phyloP scores from a whole-genome alignment of 1,284 basidiomycete species.

The Moesziomyces sp. region DNA sequence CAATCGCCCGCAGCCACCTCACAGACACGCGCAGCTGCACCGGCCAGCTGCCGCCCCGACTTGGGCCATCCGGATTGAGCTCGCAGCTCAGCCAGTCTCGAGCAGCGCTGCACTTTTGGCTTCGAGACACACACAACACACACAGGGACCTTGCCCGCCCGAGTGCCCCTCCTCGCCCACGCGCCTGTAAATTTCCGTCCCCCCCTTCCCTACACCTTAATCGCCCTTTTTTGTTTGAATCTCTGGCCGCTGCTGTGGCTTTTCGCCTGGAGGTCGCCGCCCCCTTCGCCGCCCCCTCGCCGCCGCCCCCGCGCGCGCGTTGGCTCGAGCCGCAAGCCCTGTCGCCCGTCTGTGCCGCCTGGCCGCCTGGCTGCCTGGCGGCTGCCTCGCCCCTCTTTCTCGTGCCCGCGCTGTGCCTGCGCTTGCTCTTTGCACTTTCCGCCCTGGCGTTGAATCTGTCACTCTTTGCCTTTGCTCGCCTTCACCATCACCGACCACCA shows the following conservation, averaged over 20 bases:
- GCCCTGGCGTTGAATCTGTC: constrained; percentile 69
- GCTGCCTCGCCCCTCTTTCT: neutral
- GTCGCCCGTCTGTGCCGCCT: too few species aligned
- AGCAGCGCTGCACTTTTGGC: too few species aligned
- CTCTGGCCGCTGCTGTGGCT: neutral
- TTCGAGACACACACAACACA: constrained; percentile 3
- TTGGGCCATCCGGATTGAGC: too few species aligned
- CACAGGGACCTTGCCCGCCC: constrained; percentile 2
- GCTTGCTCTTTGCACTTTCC: constrained; percentile 95
- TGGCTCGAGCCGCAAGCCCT: too few species aligned
- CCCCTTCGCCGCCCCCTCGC: neutral
- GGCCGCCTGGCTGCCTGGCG: too few species aligned
- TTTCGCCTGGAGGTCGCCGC: too few species aligned
- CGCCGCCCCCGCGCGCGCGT: constrained; percentile 1
- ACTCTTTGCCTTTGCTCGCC: constrained; percentile 1
- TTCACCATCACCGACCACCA: neutral
- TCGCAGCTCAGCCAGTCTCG: neutral
- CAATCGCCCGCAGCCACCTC: neutral
- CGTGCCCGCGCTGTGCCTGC: constrained; percentile 75
- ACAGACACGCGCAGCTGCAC: neutral
- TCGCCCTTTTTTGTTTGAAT: constrained; percentile 6
- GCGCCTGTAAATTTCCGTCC: too few species aligned
- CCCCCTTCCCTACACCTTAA: constrained; percentile 3
- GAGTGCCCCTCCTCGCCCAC: too few species aligned
- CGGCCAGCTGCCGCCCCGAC: too few species aligned